Conservation (phyloP, 2,329 filamentous ascomycete genomes). For the Fusarium ambrosium region DNA sequence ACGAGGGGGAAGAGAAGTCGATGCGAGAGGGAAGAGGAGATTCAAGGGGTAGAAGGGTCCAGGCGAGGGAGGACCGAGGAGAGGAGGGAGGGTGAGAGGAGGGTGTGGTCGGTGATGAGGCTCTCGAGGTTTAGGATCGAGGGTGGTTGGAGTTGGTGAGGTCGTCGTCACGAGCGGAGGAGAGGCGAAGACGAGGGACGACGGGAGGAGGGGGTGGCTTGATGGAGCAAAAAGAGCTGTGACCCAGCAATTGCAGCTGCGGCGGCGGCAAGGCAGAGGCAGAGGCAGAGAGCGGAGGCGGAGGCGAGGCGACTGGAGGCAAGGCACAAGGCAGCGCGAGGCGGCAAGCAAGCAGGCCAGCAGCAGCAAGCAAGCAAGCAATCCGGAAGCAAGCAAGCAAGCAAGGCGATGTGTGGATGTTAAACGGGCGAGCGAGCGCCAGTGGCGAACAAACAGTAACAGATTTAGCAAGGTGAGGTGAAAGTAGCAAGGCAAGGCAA, state of each 20-base stretch:
- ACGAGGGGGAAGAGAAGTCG: constrained; percentile 29
- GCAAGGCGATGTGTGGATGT: constrained; percentile 31
- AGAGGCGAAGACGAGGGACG: constrained; percentile 42
- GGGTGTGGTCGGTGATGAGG: constrained; percentile 38
- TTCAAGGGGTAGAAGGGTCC: constrained; percentile 23
- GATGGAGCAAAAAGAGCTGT: constrained; percentile 46
- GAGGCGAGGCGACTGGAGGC: background rate
- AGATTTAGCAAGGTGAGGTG: constrained; percentile 12
- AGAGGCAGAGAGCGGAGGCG: constrained; percentile 6
- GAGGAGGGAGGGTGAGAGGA: constrained; percentile 22
- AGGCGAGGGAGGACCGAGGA: constrained; percentile 33
- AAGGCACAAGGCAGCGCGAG: constrained; percentile 19
- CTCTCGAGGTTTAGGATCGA: constrained; percentile 36
- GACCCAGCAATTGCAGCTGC: constrained; percentile 39
- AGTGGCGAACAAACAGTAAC: constrained; percentile 34
- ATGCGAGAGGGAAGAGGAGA: constrained; percentile 22
- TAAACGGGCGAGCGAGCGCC: constrained; percentile 30
- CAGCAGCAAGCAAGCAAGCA: background rate
- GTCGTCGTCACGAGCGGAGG: constrained; percentile 43
- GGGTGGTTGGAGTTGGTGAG: constrained; percentile 40
- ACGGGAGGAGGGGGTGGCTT: constrained; percentile 47
- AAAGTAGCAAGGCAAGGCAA: background rate
- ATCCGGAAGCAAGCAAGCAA: constrained; percentile 17
- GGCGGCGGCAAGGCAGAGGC: constrained; percentile 38
- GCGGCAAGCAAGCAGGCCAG: background rate